Evolutionary conservation across 2,329 filamentous ascomycete species (phyloP).

Genomic region (Epichloe festucae): DNA sequence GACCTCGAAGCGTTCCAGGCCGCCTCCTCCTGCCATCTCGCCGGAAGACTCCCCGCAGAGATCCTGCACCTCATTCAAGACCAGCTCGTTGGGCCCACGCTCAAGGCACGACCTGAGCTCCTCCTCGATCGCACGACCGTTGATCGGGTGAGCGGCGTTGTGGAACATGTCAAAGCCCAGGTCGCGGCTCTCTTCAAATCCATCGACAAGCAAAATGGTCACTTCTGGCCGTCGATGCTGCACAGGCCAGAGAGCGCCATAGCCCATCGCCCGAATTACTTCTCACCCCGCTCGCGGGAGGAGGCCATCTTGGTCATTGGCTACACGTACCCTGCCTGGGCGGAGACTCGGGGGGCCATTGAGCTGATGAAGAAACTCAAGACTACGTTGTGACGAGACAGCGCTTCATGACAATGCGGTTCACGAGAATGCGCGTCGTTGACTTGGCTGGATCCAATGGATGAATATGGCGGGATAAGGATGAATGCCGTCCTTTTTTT

Average conservation of each 20-base stretch:
- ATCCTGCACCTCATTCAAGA: constrained; percentile 10
- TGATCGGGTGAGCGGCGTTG: background rate
- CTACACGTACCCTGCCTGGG: constrained; percentile 1
- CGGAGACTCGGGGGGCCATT: constrained; percentile 2
- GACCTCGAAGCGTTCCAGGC: constrained; percentile 12
- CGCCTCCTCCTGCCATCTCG: background rate
- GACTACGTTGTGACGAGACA: too few relatives aligned
- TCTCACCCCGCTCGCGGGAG: background rate
- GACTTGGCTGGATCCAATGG: too few relatives aligned
- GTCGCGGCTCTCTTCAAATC: constrained; percentile 6
- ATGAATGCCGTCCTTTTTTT: too few relatives aligned
- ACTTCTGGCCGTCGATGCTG: constrained; percentile 11
- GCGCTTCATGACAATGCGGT: too few relatives aligned
- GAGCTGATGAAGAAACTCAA: background rate
- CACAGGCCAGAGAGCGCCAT: background rate
- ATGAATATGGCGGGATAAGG: too few relatives aligned
- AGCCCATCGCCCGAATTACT: background rate
- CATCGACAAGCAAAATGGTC: constrained; percentile 7
- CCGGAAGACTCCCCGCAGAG: constrained; percentile 7
- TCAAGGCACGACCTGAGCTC: constrained; percentile 1
- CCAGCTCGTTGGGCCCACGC: constrained; percentile 7
- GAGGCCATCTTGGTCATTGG: background rate
- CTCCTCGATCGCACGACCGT: constrained; percentile 2
- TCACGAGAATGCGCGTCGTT: too few relatives aligned
- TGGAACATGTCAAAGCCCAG: constrained; percentile 10